Evolutionary conservation across 129 eudicot genomes (phyloP), one percentile per base, ranked within the genome.

Genomic region (Kitagawia praeruptora): DNA sequence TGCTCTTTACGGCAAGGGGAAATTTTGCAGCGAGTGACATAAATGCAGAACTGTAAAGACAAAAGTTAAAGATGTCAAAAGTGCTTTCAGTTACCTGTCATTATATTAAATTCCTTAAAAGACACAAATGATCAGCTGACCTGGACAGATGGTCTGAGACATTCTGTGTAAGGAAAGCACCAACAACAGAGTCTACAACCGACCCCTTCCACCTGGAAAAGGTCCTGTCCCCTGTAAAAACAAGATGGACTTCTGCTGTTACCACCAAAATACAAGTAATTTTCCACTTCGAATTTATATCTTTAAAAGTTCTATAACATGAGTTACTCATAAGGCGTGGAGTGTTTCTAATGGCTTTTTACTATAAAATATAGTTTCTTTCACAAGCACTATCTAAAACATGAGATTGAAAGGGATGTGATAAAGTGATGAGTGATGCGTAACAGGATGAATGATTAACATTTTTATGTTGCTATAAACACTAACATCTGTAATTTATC

Each of bases 181-280:
- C 99, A 84, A 96, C 78, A 54, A 96, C 99, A 34, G 99, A 96
- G 84, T 96, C 99, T 47, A 96, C 81, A 81, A 96, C 97, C 5
- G 99, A 96, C 67, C 99, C 99, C 80, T 96, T 96, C 99, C 99
- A 96, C 70, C 78, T 89, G 74, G 98, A 88, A 80, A 96, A 96
- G 47, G 98, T 97, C n/a, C 99, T 89, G 82, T 96, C 99, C 64
- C 99, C 99, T 96, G 92, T 75, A 79, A 80, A 46, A 78, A 75
- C 39, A 69, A 67, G 34, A 25, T 27, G 25, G 48, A 44, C 6
- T 78, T 64, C 31, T 44, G 58, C 53, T 27, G 75, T 64, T 41
- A 56, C 23, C 40, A 49, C 38, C 53, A 46, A 49, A 70, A 25
- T 25, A 9, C 8, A 27, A 40, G 67, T 64, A 51, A 42, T 8